Evolutionary conservation across 768 basidiomycete species (phyloP).

Genomic region (Suillus spraguei): DNA sequence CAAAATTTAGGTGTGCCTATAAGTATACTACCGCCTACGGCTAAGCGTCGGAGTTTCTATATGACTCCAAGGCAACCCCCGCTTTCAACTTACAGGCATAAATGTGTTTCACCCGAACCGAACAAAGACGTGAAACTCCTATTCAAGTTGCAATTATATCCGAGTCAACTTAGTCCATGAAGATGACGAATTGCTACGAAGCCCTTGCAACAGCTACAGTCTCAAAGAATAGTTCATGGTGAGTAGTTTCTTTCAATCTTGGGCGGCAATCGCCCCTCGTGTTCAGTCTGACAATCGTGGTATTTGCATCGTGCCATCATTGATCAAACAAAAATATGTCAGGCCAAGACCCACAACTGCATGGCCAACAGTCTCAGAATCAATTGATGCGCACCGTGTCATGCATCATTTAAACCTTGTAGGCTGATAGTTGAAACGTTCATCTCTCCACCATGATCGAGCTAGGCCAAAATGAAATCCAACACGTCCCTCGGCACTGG

Average conservation of each 20-base stretch:
- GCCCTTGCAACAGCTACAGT: conserved; percentile 1
- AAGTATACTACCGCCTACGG: not conserved
- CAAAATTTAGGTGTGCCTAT: not conserved
- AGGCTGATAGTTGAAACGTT: not conserved
- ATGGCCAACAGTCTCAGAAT: not conserved
- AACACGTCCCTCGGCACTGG: not conserved
- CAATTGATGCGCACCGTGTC: not conserved
- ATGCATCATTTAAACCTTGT: not conserved
- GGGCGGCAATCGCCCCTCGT: conserved; percentile 12
- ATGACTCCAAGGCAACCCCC: not conserved
- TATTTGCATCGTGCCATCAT: not conserved
- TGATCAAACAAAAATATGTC: not conserved
- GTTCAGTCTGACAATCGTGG: conserved; percentile 1
- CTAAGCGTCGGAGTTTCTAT: conserved; percentile 10
- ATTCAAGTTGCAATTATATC: not conserved
- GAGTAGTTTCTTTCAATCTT: not conserved
- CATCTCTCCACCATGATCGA: not conserved
- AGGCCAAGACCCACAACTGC: not conserved
- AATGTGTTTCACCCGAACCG: not conserved
- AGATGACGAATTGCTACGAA: too few species aligned
- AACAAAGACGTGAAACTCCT: not conserved
- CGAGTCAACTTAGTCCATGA: too few species aligned
- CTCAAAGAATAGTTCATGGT: not conserved
- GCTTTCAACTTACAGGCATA: too few species aligned
- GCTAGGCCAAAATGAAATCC: not conserved